Conservation (phyloP, 768 basidiomycete genomes). For the Calocybe indica region DNA sequence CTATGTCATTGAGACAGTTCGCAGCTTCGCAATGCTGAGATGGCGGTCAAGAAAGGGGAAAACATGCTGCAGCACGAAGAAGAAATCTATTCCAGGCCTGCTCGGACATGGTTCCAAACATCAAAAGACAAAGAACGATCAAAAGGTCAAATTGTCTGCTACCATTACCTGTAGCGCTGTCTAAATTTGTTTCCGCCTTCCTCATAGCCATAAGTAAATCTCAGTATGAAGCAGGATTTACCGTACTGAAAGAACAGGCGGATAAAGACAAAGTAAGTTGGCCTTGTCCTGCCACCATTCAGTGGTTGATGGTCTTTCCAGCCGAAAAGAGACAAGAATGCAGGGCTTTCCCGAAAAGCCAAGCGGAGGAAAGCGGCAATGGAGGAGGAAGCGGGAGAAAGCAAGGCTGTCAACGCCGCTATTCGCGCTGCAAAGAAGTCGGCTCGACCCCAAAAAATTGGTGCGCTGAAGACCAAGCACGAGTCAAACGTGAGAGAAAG, state of each 20-base stretch:
- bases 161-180: conserved; percentile 3
- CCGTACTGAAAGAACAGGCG: conserved; percentile 30
- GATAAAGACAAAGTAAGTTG: conserved; percentile 35
- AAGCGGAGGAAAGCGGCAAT: conserved; percentile 86
- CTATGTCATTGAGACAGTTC: conserved; percentile 5
- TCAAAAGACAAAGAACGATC: conserved; percentile 76
- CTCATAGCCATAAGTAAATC: conserved; percentile 66
- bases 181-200: background rate
- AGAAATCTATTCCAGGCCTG: conserved; percentile 91
- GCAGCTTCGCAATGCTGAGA: conserved; percentile 85
- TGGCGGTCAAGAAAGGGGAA: conserved; percentile 92
- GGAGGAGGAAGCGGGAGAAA: conserved; percentile 65
- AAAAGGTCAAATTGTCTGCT: conserved; percentile 47
- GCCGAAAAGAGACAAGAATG: conserved; percentile 72
- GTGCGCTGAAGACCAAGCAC: conserved; percentile 19
- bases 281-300: conserved; percentile 1
- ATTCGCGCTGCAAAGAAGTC: conserved; percentile 87
- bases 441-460: conserved; percentile 69
- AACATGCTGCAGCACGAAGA: conserved; percentile 92
- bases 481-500: too few species aligned
- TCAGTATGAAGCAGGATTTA: conserved; percentile 58
- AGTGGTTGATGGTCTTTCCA: conserved; percentile 18
- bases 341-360: conserved; percentile 80
- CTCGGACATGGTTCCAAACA: conserved; percentile 98
- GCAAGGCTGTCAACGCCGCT: conserved; percentile 56